Evolutionary conservation across 768 basidiomycete species (phyloP).

Genomic region (Dendrothele bispora): DNA sequence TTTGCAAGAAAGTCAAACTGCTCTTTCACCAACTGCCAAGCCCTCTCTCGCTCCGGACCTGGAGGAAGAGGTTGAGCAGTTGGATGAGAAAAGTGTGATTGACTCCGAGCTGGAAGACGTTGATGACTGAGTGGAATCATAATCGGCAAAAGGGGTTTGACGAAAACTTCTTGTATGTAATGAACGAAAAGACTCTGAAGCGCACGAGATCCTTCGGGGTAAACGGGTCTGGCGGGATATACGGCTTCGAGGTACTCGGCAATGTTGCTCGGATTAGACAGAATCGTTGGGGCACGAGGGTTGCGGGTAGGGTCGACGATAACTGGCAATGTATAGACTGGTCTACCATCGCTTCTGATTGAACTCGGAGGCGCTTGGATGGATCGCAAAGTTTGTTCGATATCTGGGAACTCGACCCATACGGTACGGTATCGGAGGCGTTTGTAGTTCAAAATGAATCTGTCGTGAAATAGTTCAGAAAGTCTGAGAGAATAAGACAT

Average conservation of each 20-base stretch:
- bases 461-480: conserved; percentile 20
- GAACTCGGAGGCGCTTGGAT: conserved; percentile 63
- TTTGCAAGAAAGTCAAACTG: conserved; percentile 45
- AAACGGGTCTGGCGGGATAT: conserved; percentile 70
- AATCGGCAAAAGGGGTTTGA: conserved; percentile 67
- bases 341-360: conserved; percentile 53
- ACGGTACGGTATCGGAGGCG: conserved; percentile 66
- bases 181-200: conserved; percentile 71
- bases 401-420: conserved; percentile 71
- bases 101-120: conserved; percentile 55
- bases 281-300: conserved; percentile 44
- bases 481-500: background rate
- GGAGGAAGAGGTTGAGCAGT: conserved; percentile 11
- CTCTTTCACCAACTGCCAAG: conserved; percentile 44
- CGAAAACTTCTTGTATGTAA: conserved; percentile 64
- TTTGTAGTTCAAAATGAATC: conserved; percentile 76
- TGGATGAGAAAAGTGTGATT: conserved; percentile 42
- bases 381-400: conserved; percentile 57
- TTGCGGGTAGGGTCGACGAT: conserved; percentile 60
- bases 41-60: conserved; percentile 38
- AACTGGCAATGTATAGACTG: conserved; percentile 69
- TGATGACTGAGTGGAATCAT: conserved; percentile 70
- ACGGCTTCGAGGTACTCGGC: conserved; percentile 70
- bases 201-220: conserved; percentile 69
- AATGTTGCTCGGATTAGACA: conserved; percentile 62